Evolutionary conservation across 768 basidiomycete species (phyloP), one percentile per base, ranked within the genome.

Genomic region (Mycena olivaceomarginata): DNA sequence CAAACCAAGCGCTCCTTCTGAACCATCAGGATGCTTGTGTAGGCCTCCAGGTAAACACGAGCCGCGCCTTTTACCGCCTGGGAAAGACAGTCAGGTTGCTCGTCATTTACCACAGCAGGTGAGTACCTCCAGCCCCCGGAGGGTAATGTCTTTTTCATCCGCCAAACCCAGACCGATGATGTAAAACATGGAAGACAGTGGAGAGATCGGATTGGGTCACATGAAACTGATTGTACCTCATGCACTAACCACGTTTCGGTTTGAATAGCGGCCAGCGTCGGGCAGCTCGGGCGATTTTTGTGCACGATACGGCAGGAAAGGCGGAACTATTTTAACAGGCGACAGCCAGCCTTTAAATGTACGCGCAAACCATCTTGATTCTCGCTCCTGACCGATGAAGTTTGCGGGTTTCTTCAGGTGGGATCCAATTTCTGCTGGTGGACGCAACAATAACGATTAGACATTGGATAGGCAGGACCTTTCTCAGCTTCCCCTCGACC

Each of bases 21-120:
- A n/a, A 98, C 93, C 93, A 98, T 97, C 64, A 99, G 90, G 80
- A 99, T 97, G 83, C 95, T 97, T 3, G 98, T 99, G 87, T 99
- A 99, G 1, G 97, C 96, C 85, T 99, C 98, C 40, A 99, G 93
- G 84, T 99, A 99, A 37, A 99, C 93, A 60, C 98, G 91, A n/a
- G 92, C 85, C 20, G 93, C 94, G 45, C 89, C 87, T 82, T 93
- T 94, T 74, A 99, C 91, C 18, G 97, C 96, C 93, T 95, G 79
- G n/a, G 53, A 69, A n/a, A 10, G n/a, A 5, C 22, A 62, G 22
- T 60, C 57, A 74, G 70, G 74, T 43, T 67, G 20, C 57, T 5
- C 60, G 4, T 22, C 37, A 63, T 57, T 46, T 37, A 18, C 18
- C 37, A 31, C 31, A 31, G 31, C 31, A 31, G 31, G 31, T 31